These are phyloP conservation scores for Vitis hybrid DNA, from an alignment of 177 flowering plant species.

Conservation along the genomic window DNA sequence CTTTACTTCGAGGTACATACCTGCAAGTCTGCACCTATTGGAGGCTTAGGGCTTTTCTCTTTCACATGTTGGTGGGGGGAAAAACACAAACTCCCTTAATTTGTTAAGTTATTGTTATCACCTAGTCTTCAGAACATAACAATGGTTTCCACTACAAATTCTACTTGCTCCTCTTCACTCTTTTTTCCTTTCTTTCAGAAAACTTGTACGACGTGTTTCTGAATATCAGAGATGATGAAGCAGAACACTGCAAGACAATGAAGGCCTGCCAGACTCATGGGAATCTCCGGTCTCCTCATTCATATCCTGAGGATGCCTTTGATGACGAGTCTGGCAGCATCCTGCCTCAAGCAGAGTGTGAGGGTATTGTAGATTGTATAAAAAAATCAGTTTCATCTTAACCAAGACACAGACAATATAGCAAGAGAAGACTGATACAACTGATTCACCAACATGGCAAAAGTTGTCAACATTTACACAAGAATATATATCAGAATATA, in stretches of 20 bases:
- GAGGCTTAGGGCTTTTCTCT: too few species aligned
- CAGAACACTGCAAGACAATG: constrained; percentile 98
- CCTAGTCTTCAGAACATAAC: too few species aligned
- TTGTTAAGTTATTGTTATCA: too few species aligned
- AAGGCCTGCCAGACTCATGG: constrained; percentile 91
- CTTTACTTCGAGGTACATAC: too few species aligned
- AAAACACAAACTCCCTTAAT: too few species aligned
- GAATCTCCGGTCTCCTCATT: constrained; percentile 84
- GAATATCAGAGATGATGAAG: constrained; percentile 93
- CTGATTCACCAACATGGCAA: background rate
- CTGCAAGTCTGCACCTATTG: too few species aligned
- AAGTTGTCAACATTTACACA: constrained; percentile 2
- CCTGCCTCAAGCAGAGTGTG: constrained; percentile 58
- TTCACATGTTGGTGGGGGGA: too few species aligned
- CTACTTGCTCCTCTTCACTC: background rate
- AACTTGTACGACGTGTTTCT: constrained; percentile 84
- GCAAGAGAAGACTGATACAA: background rate
- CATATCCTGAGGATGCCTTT: constrained; percentile 31
- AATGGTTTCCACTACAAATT: background rate
- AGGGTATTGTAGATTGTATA: constrained; percentile 79
- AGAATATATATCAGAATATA: background rate
- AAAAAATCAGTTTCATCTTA: constrained; percentile 53
- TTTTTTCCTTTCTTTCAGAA: constrained; percentile 39
- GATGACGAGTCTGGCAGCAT: constrained; percentile 47
- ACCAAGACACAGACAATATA: constrained; percentile 13